Evolutionary conservation across 2,329 filamentous ascomycete genomes (phyloP), one percentile per base, ranked within the genome.

Genomic region (Sporothrix euskadiensis): DNA sequence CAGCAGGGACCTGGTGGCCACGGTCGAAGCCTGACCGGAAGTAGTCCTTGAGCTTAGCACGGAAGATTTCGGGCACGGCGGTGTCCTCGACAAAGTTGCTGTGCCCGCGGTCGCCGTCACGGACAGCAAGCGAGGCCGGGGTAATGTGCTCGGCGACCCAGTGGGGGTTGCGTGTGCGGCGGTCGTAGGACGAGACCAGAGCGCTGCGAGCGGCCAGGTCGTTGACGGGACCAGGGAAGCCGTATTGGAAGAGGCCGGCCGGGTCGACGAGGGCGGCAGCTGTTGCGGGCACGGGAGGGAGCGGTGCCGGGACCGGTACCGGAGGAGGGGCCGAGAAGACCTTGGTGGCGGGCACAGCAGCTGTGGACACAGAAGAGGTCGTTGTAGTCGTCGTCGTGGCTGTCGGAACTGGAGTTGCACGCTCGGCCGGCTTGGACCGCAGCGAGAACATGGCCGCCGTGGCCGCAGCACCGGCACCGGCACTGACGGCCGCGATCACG

Each of bases 91-190:
- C 82, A 82, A 99, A 99, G 75, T 84, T 83, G 81, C 90, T 94
- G 86, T 95, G 86, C 81, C 93, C 92, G 79, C 96, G 91, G 84
- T 98, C 94, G 77, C 89, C 96, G 75, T 91, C 90, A 76, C 90
- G 89, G 70, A 86, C 81, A 3, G 91, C 87, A 16, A 99, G 88
- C 0, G 95, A 98, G 49, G 89, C 88, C 1, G 94, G 90, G 0
- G 96, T 99, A 82, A 99, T 98, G 85, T 99, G 96, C 85, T 99
- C 96, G 76, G 92, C 91, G 9, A 94, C 96, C 95, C 95, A 99
- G 81, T 92, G 88, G 41, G 96, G 96, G 83, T 99, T 99, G 80
- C 94, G 90, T 59, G 90, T 91, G 75, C 93, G 91, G 39, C 96
- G 93, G 84, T 99, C 95, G 87, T 91, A 99, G 78, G 92, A 91